A percentile compares a stretch with the other conserved stretches of the same genome.
Evolutionary conservation across 768 basidiomycete genomes (phyloP).

Genomic region (Leccinellum albellum): DNA sequence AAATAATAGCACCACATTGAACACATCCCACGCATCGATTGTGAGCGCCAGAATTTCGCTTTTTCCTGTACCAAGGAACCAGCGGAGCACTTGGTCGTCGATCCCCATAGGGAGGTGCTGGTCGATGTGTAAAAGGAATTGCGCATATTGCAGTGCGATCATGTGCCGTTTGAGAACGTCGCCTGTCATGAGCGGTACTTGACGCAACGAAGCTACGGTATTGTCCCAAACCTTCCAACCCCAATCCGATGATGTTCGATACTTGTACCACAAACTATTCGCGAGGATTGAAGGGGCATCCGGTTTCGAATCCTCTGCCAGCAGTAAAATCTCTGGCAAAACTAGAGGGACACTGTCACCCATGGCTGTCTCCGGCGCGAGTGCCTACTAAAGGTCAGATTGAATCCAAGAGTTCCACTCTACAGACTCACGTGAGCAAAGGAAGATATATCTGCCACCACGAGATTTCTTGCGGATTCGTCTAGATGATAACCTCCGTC

Average conservation of each 20-base stretch:
- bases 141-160: slow-evolving; percentile 63
- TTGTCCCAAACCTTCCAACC: slow-evolving; percentile 85
- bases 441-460: slow-evolving; percentile 54
- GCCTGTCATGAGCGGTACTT: slow-evolving; percentile 54
- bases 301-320: slow-evolving; percentile 54
- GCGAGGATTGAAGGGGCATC: slow-evolving; percentile 70
- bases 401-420: neutral
- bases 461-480: slow-evolving; percentile 51
- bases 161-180: slow-evolving; percentile 44
- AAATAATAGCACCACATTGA: slow-evolving; percentile 59
- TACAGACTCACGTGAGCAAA: slow-evolving; percentile 54
- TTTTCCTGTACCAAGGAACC: slow-evolving; percentile 69
- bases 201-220: slow-evolving; percentile 68
- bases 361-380: slow-evolving; percentile 36
- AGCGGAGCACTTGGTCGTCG: slow-evolving; percentile 64
- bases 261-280: slow-evolving; percentile 79
- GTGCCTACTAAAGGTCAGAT: slow-evolving; percentile 30
- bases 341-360: slow-evolving; percentile 34
- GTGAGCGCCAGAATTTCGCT: slow-evolving; percentile 57
- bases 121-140: slow-evolving; percentile 70
- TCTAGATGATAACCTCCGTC: slow-evolving; percentile 59
- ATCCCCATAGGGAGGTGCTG: slow-evolving; percentile 73
- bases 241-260: slow-evolving; percentile 69
- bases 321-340: slow-evolving; percentile 61
- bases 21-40: slow-evolving; percentile 63